Evolutionary conservation across 169 alveolate genomes (phyloP).

Genomic region (Prorocentrum cordatum): DNA sequence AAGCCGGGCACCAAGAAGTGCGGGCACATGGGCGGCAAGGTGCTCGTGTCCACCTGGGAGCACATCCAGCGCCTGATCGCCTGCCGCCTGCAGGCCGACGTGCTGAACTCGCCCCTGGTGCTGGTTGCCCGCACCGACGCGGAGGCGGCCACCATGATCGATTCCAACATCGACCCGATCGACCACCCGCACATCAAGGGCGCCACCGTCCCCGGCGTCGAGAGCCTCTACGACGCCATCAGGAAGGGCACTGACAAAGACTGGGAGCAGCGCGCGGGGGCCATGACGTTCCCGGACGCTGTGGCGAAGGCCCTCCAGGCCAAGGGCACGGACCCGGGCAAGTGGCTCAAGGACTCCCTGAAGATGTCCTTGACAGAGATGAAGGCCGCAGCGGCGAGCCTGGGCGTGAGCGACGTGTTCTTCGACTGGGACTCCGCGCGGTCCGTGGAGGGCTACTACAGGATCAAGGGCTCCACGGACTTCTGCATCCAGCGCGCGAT

Average conservation of each 20-base stretch:
- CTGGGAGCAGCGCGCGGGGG: constrained; percentile 63
- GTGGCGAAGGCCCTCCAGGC: constrained; percentile 57
- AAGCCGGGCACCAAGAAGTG: constrained; percentile 82
- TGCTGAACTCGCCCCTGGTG: constrained; percentile 77
- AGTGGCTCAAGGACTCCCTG: constrained; percentile 50
- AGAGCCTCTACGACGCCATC: constrained; percentile 77
- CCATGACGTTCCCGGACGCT: constrained; percentile 69
- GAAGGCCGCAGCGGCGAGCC: constrained; percentile 38
- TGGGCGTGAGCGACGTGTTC: constrained; percentile 41
- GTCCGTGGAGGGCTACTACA: constrained; percentile 69
- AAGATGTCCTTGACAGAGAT: constrained; percentile 65
- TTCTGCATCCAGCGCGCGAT: constrained; percentile 70
- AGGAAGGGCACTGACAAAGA: constrained; percentile 71
- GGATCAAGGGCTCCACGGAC: constrained; percentile 70
- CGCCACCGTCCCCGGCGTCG: constrained; percentile 73
- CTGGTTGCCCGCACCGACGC: constrained; percentile 83
- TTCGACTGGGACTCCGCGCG: constrained; percentile 69
- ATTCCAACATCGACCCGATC: constrained; percentile 77
- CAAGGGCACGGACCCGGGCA: constrained; percentile 44
- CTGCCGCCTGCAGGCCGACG: constrained; percentile 78
- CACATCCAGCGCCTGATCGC: constrained; percentile 79
- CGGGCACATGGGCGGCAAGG: constrained; percentile 85
- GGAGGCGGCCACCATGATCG: constrained; percentile 78
- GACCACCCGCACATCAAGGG: constrained; percentile 82
- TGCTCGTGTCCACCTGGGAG: constrained; percentile 76